A percentile compares a stretch with the other conserved stretches of the same genome.
Evolutionary conservation across 1,139 yeast species (phyloP).

Genomic region (Pneumocystis canis): DNA sequence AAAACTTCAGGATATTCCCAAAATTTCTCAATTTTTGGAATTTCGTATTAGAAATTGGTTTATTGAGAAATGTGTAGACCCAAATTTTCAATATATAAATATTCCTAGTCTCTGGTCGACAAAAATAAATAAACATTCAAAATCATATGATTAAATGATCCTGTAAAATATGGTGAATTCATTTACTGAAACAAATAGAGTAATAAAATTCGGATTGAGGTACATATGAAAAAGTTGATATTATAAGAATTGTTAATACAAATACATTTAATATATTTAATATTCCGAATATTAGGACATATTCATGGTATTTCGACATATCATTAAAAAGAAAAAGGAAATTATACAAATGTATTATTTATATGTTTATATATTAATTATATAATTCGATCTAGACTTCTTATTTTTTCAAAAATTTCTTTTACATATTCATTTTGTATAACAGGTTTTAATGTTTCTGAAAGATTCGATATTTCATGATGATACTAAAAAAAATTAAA

Average conservation of each 20-base stretch:
- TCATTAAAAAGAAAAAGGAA: neutral
- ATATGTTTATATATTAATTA: neutral
- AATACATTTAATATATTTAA: neutral
- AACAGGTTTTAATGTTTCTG: neutral
- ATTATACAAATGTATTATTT: neutral
- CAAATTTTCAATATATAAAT: slow-evolving; percentile 70
- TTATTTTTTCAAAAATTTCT: neutral
- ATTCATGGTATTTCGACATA: neutral
- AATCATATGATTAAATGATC: neutral
- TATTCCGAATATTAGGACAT: neutral
- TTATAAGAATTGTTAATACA: neutral
- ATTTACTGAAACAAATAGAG: neutral
- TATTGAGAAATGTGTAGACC: slow-evolving; percentile 83
- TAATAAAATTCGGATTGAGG: neutral
- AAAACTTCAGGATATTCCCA: slow-evolving; percentile 83
- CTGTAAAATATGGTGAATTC: neutral
- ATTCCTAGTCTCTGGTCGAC: slow-evolving; percentile 70
- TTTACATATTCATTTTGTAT: neutral
- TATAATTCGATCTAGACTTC: neutral
- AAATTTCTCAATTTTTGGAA: slow-evolving; percentile 72
- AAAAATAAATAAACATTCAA: neutral
- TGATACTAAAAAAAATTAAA: neutral
- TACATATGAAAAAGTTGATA: neutral
- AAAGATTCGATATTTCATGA: neutral
- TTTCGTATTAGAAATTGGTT: slow-evolving; percentile 76